A percentile compares a stretch with the other conserved stretches of the same genome.
These are phyloP conservation scores for Wickerhamomyces alni DNA, from an alignment of 805 yeast species.

Conservation along the genomic window DNA sequence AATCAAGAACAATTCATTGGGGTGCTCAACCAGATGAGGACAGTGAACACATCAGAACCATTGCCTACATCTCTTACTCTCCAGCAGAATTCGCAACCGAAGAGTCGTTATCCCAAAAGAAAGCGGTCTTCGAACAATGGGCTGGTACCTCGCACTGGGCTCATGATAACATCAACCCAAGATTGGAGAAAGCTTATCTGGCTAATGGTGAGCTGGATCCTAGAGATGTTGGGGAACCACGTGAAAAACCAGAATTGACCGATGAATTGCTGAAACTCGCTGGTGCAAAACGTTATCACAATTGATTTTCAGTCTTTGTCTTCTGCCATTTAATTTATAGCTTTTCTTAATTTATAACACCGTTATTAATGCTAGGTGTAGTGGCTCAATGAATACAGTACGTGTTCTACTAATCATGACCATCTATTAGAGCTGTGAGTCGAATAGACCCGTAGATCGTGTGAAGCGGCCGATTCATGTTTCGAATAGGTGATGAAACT, in stretches of 20 bases:
- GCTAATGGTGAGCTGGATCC: constrained; percentile 21
- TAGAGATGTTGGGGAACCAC: constrained; percentile 21
- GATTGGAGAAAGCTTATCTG: constrained; percentile 10
- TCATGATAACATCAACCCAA: constrained; percentile 22
- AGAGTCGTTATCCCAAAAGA: constrained; percentile 19
- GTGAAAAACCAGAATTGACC: constrained; percentile 19
- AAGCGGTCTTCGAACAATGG: constrained; percentile 21
- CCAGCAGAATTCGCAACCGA: constrained; percentile 29
- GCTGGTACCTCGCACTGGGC: constrained; percentile 28
- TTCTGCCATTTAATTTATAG: neutral
- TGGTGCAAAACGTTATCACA: constrained; percentile 17
- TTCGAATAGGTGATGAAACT: too few species aligned
- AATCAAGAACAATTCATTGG: constrained; percentile 27
- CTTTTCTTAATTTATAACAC: too few species aligned
- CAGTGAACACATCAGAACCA: constrained; percentile 23
- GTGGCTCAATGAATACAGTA: too few species aligned
- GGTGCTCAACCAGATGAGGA: constrained; percentile 24
- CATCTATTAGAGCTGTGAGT: too few species aligned
- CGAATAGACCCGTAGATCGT: too few species aligned
- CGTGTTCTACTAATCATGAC: too few species aligned
- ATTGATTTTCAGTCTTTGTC: too few species aligned
- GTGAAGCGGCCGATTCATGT: too few species aligned
- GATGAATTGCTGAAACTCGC: constrained; percentile 24
- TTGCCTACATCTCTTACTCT: constrained; percentile 25
- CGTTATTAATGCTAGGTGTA: too few species aligned